A percentile compares a stretch with the other conserved stretches of the same genome.
Conservation (phyloP, 1,139 yeast species). For the Pichia sp. region DNA sequence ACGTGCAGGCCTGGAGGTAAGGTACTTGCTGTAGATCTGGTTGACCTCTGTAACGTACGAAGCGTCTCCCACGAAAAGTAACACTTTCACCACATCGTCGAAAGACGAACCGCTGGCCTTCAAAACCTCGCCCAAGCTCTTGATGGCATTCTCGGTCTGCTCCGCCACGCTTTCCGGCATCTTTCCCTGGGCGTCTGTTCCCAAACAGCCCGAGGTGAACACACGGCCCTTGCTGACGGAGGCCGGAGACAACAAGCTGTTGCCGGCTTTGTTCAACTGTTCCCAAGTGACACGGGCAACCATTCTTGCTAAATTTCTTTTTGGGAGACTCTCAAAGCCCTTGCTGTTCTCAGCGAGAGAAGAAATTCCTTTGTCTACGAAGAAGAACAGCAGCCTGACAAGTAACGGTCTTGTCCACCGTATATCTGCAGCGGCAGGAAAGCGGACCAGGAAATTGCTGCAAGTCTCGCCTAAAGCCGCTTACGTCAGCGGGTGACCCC, state of each 20-base stretch:
- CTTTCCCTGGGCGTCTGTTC: constrained; percentile 32
- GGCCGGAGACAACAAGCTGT: constrained; percentile 40
- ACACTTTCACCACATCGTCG: constrained; percentile 48
- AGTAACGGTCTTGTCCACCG: background rate
- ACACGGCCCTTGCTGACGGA: constrained; percentile 47
- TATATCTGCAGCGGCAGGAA: background rate
- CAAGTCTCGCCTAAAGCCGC: background rate
- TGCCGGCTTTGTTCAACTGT: constrained; percentile 13
- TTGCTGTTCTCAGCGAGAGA: background rate
- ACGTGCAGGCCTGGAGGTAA: constrained; percentile 51
- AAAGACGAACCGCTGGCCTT: constrained; percentile 43
- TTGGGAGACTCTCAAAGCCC: background rate
- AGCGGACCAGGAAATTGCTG: background rate
- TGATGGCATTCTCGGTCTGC: constrained; percentile 45
- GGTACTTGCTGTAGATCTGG: constrained; percentile 43
- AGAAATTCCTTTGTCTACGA: background rate
- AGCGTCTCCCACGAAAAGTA: constrained; percentile 46
- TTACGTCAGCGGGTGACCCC: background rate
- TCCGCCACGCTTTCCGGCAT: constrained; percentile 16
- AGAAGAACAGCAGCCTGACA: background rate
- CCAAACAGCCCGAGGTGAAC: constrained; percentile 44
- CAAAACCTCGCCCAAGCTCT: constrained; percentile 42
- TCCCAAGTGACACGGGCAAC: constrained; percentile 17
- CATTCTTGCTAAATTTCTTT: constrained; percentile 4
- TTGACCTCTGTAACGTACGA: constrained; percentile 44